Evolutionary conservation across 1,284 basidiomycete species (phyloP), one percentile per base, ranked within the genome.

Genomic region (Cutaneotrichosporon mucoides): DNA sequence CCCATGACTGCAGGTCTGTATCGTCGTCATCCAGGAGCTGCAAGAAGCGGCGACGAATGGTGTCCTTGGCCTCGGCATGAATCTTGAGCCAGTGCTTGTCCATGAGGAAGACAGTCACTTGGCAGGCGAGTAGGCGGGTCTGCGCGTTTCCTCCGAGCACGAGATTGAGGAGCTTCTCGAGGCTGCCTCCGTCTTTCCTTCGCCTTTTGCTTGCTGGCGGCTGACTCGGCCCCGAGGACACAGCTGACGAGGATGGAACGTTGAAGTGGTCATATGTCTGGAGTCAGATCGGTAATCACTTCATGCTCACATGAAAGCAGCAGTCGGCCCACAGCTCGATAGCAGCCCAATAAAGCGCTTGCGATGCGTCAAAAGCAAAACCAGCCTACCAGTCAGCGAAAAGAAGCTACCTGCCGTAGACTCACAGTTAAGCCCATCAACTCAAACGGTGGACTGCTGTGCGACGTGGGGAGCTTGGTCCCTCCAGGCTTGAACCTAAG

Each of bases 241-340:
- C 3, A 4, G 49, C 38, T 5, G 37, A 13, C 11, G 49, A 51
- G 1, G 49, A 40, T 9, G 15, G 8, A 2, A 16, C 7, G 38
- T 41, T 13, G 45, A 43, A 8, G 3, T 15, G 9, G 36, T 47
- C 41, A 50, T 44, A 59, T 6, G 55, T 60, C 38, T 59, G 41
- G 15, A 24, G 38, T 24, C 24, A 24, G 24, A 24, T 24, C 24
- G 24, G 24, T 24, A 24, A 24, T 24, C 24, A 24, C 24, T 24
- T 24, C 33, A 24, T 24, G 59, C 74, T 61, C 68, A 90, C 90
- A 79, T 86, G 84, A 52, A 83, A 82, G 8, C 84, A 82, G 68
- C 86, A 88, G 68, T 93, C 90, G 5, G 90, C 88, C 62, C 89
- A 88, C n/a, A 96, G 78, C 72, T 94, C 87, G 4, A 94, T 77